Conservation (phyloP, 257 asterid genomes). For the Nicotiana attenuata region DNA sequence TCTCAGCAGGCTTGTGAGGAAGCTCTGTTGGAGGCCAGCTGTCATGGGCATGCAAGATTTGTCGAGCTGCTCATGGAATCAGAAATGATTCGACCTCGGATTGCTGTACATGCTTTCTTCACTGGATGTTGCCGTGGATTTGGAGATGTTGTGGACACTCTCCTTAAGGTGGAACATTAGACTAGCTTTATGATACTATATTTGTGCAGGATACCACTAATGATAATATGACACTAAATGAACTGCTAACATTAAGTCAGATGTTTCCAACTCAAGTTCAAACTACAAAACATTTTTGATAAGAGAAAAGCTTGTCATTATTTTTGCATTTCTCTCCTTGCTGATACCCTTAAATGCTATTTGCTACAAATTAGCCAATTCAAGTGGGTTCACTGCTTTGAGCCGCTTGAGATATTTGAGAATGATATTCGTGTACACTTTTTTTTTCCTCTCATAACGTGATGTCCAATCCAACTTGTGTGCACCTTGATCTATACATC, state of each 20-base stretch:
- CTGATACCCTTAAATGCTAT: not conserved
- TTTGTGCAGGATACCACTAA: not conserved
- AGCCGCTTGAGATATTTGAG: not conserved
- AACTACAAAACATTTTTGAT: not conserved
- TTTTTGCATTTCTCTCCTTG: not conserved
- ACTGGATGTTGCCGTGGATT: slow-evolving; percentile 74
- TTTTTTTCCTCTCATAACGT: too few species aligned
- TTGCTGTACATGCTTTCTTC: slow-evolving; percentile 65
- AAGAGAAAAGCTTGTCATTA: not conserved
- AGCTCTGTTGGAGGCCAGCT: slow-evolving; percentile 72
- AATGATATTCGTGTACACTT: not conserved
- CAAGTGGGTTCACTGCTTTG: not conserved
- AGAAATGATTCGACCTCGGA: slow-evolving; percentile 67
- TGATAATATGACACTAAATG: not conserved
- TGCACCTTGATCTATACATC: too few species aligned
- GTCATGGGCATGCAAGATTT: slow-evolving; percentile 50
- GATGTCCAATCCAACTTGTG: too few species aligned
- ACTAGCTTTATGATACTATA: not conserved
- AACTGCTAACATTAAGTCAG: not conserved
- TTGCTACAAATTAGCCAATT: not conserved
- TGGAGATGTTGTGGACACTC: slow-evolving; percentile 49
- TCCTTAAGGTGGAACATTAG: slow-evolving; percentile 44
- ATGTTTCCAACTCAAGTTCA: not conserved
- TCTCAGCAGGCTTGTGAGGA: slow-evolving; percentile 88
- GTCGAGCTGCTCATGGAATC: slow-evolving; percentile 62